These are phyloP conservation scores for Lecanicillium sp. DNA, from an alignment of 2,329 filamentous ascomycete genomes.

Conservation along the genomic window DNA sequence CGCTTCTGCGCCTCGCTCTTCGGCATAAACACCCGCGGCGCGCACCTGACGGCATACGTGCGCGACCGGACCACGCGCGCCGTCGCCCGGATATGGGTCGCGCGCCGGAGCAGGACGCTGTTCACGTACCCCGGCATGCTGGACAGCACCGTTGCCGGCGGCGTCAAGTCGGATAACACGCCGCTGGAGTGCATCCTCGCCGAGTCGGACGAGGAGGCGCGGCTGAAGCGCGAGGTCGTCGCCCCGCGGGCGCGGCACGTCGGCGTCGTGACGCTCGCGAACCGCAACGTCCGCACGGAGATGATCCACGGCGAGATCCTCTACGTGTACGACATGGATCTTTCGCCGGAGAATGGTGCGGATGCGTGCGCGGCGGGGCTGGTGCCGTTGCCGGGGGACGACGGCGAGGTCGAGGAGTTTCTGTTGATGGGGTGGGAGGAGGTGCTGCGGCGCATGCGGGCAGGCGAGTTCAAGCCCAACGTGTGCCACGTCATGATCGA, in stretches of 20 bases:
- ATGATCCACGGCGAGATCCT: conserved; percentile 35
- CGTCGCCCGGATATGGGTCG: conserved; percentile 62
- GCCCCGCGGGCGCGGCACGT: conserved; percentile 19
- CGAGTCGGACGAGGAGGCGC: conserved; percentile 68
- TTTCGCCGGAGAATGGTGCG: conserved; percentile 43
- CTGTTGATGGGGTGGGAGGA: conserved; percentile 55
- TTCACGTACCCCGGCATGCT: conserved; percentile 69
- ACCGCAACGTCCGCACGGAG: conserved; percentile 22
- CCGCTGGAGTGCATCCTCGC: conserved; percentile 64
- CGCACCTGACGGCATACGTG: conserved; percentile 60
- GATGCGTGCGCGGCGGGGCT: conserved; percentile 48
- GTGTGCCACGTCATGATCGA: conserved; percentile 72
- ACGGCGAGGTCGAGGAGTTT: conserved; percentile 69
- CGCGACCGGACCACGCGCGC: conserved; percentile 28
- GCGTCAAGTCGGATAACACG: conserved; percentile 60
- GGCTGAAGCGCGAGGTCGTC: conserved; percentile 27
- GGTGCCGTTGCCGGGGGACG: conserved; percentile 62
- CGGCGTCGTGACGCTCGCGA: conserved; percentile 31
- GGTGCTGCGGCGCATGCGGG: conserved; percentile 55
- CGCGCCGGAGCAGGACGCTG: conserved; percentile 57
- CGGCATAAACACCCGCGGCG: conserved; percentile 60
- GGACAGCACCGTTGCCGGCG: conserved; percentile 76
- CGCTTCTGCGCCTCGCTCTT: conserved; percentile 58
- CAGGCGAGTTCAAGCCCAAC: conserved; percentile 78
- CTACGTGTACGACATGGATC: conserved; percentile 72